These are phyloP conservation scores for Linaria vulgaris DNA, from an alignment of 257 asterid species.

Conservation along the genomic window DNA sequence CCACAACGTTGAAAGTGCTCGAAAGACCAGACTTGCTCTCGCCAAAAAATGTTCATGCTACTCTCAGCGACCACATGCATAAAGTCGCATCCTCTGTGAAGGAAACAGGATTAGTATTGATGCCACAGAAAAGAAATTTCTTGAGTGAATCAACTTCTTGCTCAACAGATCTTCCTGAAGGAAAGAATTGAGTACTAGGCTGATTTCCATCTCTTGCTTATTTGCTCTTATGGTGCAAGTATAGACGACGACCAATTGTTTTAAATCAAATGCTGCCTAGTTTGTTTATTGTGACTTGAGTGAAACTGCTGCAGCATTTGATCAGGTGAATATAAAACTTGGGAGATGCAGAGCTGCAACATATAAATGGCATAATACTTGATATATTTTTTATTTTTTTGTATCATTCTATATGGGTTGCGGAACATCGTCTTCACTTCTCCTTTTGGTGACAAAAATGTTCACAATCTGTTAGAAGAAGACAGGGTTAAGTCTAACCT, in stretches of 20 bases:
- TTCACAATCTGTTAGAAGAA: no score
- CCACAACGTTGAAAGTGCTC: constrained; percentile 40
- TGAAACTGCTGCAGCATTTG: not conserved
- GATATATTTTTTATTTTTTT: no score
- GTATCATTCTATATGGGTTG: no score
- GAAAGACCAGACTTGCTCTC: constrained; percentile 48
- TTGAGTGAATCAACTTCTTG: constrained; percentile 17
- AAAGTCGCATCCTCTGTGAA: constrained; percentile 38
- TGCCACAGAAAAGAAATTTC: constrained; percentile 27
- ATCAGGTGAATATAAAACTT: no score
- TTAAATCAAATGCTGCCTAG: not conserved
- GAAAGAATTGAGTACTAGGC: not conserved
- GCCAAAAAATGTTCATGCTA: constrained; percentile 41
- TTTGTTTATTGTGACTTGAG: no score
- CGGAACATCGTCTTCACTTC: no score
- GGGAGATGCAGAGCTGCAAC: no score
- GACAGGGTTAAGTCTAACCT: no score
- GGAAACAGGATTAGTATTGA: constrained; percentile 34
- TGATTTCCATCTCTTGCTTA: constrained; percentile 1
- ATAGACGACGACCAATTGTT: not conserved
- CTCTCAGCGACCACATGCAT: constrained; percentile 39
- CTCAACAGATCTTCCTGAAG: constrained; percentile 23
- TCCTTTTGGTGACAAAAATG: no score
- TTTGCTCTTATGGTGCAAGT: not conserved
- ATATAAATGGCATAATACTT: no score